phyloP scores from a whole-genome alignment of 108 stramenopile genomes.

The Pseudonitzschia delicatissima region DNA sequence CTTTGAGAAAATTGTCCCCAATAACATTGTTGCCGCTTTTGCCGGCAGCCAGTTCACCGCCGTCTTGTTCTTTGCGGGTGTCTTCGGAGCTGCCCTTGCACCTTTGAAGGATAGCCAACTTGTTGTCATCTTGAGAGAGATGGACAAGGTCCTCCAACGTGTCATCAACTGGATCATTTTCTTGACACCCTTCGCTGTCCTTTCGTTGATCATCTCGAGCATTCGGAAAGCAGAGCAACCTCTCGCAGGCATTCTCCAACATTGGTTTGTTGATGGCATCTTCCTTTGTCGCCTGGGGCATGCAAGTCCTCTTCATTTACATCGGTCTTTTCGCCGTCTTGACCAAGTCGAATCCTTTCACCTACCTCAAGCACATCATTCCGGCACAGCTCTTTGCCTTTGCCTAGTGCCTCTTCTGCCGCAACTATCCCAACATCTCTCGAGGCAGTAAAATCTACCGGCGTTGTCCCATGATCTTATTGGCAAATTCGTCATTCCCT shows the following conservation, averaged over 20 bases:
- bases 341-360: slow-evolving; percentile 22
- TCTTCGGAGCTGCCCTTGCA: slow-evolving; percentile 21
- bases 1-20: slow-evolving; percentile 33
- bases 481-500: slow-evolving; percentile 23
- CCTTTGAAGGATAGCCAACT: background rate
- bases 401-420: slow-evolving; percentile 30
- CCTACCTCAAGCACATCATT: slow-evolving; percentile 16
- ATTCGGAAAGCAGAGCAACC: slow-evolving; percentile 24
- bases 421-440: slow-evolving; percentile 38
- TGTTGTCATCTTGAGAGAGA: slow-evolving; percentile 28
- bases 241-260: slow-evolving; percentile 4
- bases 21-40: slow-evolving; percentile 37
- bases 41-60: slow-evolving; percentile 31
- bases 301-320: slow-evolving; percentile 29
- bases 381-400: slow-evolving; percentile 29
- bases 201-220: slow-evolving; percentile 28
- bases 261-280: slow-evolving; percentile 30
- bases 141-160: slow-evolving; percentile 29
- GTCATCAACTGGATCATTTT: slow-evolving; percentile 33
- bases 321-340: slow-evolving; percentile 25
- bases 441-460: slow-evolving; percentile 14
- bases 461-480: slow-evolving; percentile 24
- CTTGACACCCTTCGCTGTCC: slow-evolving; percentile 29
- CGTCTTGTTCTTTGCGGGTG: slow-evolving; percentile 29
- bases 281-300: slow-evolving; percentile 10